Evolutionary conservation across 768 basidiomycete species (phyloP).

Genomic region (Pilatotrama ljubarskyi): DNA sequence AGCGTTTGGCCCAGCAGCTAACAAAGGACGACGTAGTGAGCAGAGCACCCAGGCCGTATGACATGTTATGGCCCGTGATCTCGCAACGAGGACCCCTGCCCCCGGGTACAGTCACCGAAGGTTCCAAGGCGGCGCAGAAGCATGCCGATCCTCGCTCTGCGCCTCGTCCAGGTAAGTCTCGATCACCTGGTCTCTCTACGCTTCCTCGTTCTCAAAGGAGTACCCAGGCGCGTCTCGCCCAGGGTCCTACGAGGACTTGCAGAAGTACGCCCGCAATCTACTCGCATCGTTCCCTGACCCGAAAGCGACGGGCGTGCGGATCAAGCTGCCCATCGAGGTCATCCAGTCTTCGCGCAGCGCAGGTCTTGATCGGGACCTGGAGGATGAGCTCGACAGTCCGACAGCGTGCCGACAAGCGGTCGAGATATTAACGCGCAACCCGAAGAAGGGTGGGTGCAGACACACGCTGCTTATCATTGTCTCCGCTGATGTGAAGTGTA

Average conservation of each 20-base stretch:
- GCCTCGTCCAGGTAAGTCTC: constrained; percentile 10
- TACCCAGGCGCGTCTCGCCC: constrained; percentile 1
- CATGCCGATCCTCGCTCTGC: not conserved
- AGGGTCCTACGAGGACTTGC: constrained; percentile 47
- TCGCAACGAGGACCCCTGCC: constrained; percentile 6
- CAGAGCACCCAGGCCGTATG: constrained; percentile 64
- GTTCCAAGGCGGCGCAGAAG: not conserved
- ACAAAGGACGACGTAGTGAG: constrained; percentile 39
- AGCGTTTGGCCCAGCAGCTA: not conserved
- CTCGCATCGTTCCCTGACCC: constrained; percentile 44
- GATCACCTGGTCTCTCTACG: not conserved
- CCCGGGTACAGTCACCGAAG: constrained; percentile 17
- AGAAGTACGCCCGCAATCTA: constrained; percentile 52
- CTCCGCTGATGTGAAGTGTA: constrained; percentile 31
- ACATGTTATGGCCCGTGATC: constrained; percentile 77
- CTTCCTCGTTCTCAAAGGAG: too few species aligned
- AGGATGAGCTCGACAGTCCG: constrained; percentile 42
- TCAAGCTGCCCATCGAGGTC: constrained; percentile 22
- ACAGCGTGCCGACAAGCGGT: constrained; percentile 81
- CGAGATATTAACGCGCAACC: constrained; percentile 86
- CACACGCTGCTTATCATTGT: not conserved
- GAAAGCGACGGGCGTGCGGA: constrained; percentile 15
- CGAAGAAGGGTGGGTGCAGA: constrained; percentile 71
- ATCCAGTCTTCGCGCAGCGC: constrained; percentile 16
- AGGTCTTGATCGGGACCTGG: constrained; percentile 30